phyloP scores from a whole-genome alignment of 768 basidiomycete genomes.

The Boletus vermiculosoides region DNA sequence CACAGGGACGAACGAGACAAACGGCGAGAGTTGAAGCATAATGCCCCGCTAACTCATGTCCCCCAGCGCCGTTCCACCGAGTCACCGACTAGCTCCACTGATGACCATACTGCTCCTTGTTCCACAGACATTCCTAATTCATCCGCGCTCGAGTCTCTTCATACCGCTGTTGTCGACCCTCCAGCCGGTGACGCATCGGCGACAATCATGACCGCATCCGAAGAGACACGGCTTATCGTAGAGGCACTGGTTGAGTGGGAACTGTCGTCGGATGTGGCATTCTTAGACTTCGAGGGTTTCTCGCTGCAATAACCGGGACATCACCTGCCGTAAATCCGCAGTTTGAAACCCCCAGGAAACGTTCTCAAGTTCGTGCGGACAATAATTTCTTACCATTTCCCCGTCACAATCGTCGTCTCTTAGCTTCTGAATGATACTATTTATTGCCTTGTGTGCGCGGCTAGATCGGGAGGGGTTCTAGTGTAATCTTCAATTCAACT shows the following conservation, averaged over 20 bases:
- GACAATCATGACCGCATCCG: neutral
- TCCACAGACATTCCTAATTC: constrained; percentile 8
- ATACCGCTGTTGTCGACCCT: constrained; percentile 30
- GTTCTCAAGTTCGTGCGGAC: neutral
- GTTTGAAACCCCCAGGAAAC: neutral
- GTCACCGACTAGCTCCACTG: neutral
- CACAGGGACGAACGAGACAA: constrained; percentile 51
- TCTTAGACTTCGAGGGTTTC: constrained; percentile 72
- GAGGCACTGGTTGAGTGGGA: constrained; percentile 81
- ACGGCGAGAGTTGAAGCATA: constrained; percentile 46
- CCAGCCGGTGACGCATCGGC: constrained; percentile 1
- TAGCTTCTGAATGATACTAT: neutral
- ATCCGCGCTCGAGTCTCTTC: constrained; percentile 33
- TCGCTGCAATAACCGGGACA: constrained; percentile 19
- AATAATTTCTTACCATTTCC: neutral
- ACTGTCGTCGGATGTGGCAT: constrained; percentile 72
- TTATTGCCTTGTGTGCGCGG: neutral
- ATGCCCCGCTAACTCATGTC: constrained; percentile 21
- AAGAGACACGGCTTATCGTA: constrained; percentile 64
- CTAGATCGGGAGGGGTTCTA: neutral
- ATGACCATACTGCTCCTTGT: neutral
- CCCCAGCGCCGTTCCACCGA: neutral
- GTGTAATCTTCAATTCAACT: neutral
- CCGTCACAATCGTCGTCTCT: neutral
- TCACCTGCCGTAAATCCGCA: neutral